These are phyloP conservation scores for Suillus hirtellus DNA, from an alignment of 768 basidiomycete genomes.

Conservation along the genomic window DNA sequence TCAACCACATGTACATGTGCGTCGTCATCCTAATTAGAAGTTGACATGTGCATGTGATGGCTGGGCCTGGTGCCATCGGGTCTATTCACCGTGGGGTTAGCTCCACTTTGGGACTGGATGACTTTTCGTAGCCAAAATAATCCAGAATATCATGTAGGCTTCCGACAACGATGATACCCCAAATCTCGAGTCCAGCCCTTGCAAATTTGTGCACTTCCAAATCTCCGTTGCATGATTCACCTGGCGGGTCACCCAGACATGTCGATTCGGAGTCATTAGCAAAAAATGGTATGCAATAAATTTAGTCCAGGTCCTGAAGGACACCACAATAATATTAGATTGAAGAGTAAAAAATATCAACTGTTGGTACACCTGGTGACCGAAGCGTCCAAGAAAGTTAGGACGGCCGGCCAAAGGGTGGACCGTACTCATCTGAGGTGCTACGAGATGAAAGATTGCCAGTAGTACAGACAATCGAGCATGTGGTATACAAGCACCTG, in stretches of 20 bases:
- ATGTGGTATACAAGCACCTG: constrained; percentile 59
- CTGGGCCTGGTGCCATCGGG: too few species aligned
- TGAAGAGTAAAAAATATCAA: background rate
- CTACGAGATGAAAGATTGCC: constrained; percentile 52
- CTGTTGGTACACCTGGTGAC: constrained; percentile 71
- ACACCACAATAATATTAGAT: background rate
- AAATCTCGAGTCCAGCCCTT: too few species aligned
- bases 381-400: constrained; percentile 45
- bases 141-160: too few species aligned
- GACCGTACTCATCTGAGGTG: constrained; percentile 58
- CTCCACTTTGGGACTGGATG: too few species aligned
- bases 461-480: constrained; percentile 42
- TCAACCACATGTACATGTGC: too few species aligned
- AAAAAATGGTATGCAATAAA: background rate
- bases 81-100: too few species aligned
- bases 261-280: background rate
- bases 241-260: background rate
- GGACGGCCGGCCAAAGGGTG: constrained; percentile 64
- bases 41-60: too few species aligned
- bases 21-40: too few species aligned
- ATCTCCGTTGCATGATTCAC: background rate
- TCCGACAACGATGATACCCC: too few species aligned
- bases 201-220: background rate
- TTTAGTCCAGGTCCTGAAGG: background rate
- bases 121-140: too few species aligned